Base-by-base conservation (phyloP, 2,329 filamentous ascomycete genomes). In the Colletotrichum falcatum region DNA sequence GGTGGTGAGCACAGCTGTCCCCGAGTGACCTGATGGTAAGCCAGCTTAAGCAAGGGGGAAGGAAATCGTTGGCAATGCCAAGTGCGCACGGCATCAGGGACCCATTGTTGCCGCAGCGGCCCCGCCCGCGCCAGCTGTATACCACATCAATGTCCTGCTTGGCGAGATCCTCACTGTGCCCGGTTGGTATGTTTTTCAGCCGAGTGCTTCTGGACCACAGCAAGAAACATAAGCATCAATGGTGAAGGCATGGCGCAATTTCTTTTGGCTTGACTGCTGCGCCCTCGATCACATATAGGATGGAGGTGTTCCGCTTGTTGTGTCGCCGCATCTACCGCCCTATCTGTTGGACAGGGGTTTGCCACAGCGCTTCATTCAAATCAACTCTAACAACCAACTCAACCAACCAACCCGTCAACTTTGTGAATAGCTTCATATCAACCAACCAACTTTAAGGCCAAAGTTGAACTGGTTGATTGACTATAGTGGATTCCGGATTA, bases 231-330 rank as follows among this genome's bases (percentile, higher is more conserved):
- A 46, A 7, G 2, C 23, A 26, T 61, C n/a, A n/a, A n/a, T n/a
- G 39, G 39, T 51, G 33, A 49, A 39, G 39, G 23, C 28, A 28
- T 62, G 56, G 64, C n/a, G 56, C 64, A 37, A 44, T 42, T 63
- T 39, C 23, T 16, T 42, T n/a, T 16, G 23, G 5, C 46, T 12
- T 35, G 42, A 44, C 23, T 26, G 30, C 18, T 23, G 23, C 61
- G 62, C 16, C 55, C 37, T 69, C 9, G 23, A 23, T 54, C 14
- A 35, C 65, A 71, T 71, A 71, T 69, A 71, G 30, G 30, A 60
- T 26, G 59, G 54, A 42, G 44, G 5, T 39, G 14, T 8, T 54
- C 42, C 64, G 67, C 28, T 23, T 14, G 44, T 60, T 48, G 46
- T 44, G n/a, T n/a, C n/a, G n/a, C n/a, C n/a, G n/a, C n/a, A n/a